Percentiles rank a stretch among this genome's conserved stretches.
phyloP scores from a whole-genome alignment of 441 rosid species.

The Cnidoscolus chayamansa region DNA sequence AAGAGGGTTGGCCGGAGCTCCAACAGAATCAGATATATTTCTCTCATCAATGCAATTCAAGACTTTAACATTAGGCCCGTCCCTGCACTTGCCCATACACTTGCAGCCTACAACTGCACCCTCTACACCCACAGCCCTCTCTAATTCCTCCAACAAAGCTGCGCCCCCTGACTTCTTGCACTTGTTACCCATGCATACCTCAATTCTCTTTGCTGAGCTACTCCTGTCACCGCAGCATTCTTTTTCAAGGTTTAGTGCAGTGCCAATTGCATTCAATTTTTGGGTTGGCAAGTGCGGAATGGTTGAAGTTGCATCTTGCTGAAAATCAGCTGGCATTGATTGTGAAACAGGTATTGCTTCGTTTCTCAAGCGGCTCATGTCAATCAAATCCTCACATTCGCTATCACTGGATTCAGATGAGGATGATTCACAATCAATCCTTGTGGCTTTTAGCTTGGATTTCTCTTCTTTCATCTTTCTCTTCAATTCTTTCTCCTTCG shows the following conservation, averaged over 20 bases:
- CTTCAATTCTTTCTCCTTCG: slow-evolving; percentile 56
- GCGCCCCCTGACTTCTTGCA: slow-evolving; percentile 67
- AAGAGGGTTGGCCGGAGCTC: slow-evolving; percentile 41
- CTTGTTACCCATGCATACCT: slow-evolving; percentile 80
- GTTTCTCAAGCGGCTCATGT: slow-evolving; percentile 36
- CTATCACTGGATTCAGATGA: slow-evolving; percentile 51
- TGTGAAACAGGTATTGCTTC: slow-evolving; percentile 11
- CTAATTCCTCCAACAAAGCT: slow-evolving; percentile 54
- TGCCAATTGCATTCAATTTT: not conserved
- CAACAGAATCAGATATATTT: slow-evolving; percentile 12
- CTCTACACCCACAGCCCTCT: slow-evolving; percentile 39
- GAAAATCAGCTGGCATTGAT: slow-evolving; percentile 7
- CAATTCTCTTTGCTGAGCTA: slow-evolving; percentile 34
- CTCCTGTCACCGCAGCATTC: not conserved
- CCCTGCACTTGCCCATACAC: slow-evolving; percentile 78
- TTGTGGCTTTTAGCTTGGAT: slow-evolving; percentile 36
- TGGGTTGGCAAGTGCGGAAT: not conserved
- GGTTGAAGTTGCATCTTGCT: not conserved
- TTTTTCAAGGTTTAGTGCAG: not conserved
- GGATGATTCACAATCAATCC: slow-evolving; percentile 32
- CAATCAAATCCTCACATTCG: slow-evolving; percentile 45
- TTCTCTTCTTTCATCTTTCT: slow-evolving; percentile 47
- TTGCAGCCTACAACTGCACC: slow-evolving; percentile 64
- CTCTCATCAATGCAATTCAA: slow-evolving; percentile 17
- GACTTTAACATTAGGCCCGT: slow-evolving; percentile 73